Evolutionary conservation across 2,329 filamentous ascomycete genomes (phyloP).

Genomic region (Piedraia hortae): DNA sequence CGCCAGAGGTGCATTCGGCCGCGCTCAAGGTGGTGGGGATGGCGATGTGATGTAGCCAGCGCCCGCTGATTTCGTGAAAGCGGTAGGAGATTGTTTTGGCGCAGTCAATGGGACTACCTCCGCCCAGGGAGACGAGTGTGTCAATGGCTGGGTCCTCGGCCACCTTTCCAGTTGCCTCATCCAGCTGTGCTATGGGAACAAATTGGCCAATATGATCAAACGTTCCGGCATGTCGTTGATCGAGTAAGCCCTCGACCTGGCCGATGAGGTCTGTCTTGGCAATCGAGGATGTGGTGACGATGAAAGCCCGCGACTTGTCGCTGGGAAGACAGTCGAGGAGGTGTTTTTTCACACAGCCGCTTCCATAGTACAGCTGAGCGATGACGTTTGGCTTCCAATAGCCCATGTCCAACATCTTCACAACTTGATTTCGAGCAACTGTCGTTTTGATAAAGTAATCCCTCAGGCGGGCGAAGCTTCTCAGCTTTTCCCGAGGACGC

Average conservation of each 20-base stretch:
- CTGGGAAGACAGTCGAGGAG: constrained; percentile 19
- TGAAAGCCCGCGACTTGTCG: constrained; percentile 25
- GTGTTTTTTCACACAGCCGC: constrained; percentile 20
- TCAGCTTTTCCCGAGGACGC: no score
- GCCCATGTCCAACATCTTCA: no score
- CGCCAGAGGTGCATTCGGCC: constrained; percentile 26
- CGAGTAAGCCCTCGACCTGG: constrained; percentile 22
- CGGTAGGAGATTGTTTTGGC: constrained; percentile 22
- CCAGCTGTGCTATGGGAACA: constrained; percentile 26
- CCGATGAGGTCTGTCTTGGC: constrained; percentile 26
- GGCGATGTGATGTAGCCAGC: constrained; percentile 20
- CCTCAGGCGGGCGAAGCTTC: no score
- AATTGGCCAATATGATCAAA: constrained; percentile 28
- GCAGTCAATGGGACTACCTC: constrained; percentile 26
- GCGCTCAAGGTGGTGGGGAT: constrained; percentile 24
- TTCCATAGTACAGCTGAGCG: constrained; percentile 23
- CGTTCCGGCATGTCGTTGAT: constrained; percentile 25
- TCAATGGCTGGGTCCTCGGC: constrained; percentile 20
- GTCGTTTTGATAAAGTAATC: no score
- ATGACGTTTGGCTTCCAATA: constrained; percentile 25
- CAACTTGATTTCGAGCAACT: no score
- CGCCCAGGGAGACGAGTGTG: constrained; percentile 27
- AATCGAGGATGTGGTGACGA: constrained; percentile 27
- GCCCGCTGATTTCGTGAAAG: constrained; percentile 14
- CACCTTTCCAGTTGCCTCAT: constrained; percentile 23